A percentile compares a stretch with the other conserved stretches of the same genome.
Evolutionary conservation across 441 rosid species (phyloP).

Genomic region (Hura crepitans): DNA sequence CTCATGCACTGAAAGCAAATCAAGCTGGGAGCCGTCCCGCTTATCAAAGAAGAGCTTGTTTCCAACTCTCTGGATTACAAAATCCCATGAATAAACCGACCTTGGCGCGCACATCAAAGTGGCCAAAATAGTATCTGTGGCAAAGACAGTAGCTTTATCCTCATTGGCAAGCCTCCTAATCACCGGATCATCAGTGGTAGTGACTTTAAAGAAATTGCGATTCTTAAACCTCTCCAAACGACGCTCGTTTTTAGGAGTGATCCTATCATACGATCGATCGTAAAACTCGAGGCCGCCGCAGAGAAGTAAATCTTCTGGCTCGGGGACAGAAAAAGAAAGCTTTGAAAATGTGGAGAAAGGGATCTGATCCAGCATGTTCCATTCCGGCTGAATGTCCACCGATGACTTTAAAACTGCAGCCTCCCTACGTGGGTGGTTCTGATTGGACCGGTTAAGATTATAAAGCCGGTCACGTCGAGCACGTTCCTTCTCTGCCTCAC

Average conservation of each 20-base stretch:
- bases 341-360: constrained; percentile 79
- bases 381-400: constrained; percentile 84
- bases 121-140: constrained; percentile 74
- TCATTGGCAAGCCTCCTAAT: constrained; percentile 75
- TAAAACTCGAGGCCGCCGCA: constrained; percentile 74
- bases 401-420: constrained; percentile 71
- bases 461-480: constrained; percentile 82
- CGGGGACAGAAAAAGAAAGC: constrained; percentile 61
- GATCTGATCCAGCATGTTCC: constrained; percentile 93
- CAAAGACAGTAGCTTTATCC: constrained; percentile 84
- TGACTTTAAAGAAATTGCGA: constrained; percentile 83
- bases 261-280: constrained; percentile 58
- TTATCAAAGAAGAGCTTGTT: constrained; percentile 81
- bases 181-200: constrained; percentile 84
- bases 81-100: constrained; percentile 90
- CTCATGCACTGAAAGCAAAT: constrained; percentile 78
- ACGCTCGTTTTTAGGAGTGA: constrained; percentile 73
- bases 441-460: constrained; percentile 55
- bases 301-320: constrained; percentile 69
- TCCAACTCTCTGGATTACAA: constrained; percentile 77
- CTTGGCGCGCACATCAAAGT: constrained; percentile 78
- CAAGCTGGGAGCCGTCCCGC: constrained; percentile 81
- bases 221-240: constrained; percentile 81
- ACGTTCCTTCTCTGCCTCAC: constrained; percentile 85
- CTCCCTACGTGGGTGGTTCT: constrained; percentile 65